These are phyloP conservation scores for Exophiala xenobiotica DNA, from an alignment of 2,329 filamentous ascomycete species.

Conservation along the genomic window DNA sequence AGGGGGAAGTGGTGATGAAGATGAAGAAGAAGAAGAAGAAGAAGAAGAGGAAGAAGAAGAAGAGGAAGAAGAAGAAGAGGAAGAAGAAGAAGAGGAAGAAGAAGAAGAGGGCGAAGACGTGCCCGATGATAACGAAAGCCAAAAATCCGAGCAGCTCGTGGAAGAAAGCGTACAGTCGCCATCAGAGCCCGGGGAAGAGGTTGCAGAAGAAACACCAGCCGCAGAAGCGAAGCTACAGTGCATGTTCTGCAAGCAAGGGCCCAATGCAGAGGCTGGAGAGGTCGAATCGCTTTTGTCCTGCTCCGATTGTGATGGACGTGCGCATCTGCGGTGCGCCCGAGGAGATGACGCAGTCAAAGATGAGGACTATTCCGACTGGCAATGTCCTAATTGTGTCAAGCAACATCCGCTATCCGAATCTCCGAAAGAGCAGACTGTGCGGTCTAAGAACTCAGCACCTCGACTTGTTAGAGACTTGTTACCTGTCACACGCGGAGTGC, in stretches of 20 bases:
- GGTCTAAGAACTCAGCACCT: conserved; percentile 59
- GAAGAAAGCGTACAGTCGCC: conserved; percentile 6
- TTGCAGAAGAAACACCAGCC: conserved; percentile 30
- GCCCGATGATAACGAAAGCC: conserved; percentile 37
- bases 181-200: conserved; percentile 9
- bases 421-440: conserved; percentile 41
- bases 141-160: not conserved
- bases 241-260: conserved; percentile 79
- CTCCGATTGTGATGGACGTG: conserved; percentile 75
- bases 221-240: conserved; percentile 24
- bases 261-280: conserved; percentile 69
- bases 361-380: conserved; percentile 30
- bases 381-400: conserved; percentile 36
- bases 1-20: not conserved
- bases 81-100: conserved; percentile 47
- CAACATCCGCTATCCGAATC: conserved; percentile 50
- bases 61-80: conserved; percentile 29
- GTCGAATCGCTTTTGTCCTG: conserved; percentile 75
- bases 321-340: conserved; percentile 86
- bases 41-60: conserved; percentile 15
- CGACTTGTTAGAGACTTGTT: conserved; percentile 70
- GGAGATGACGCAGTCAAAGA: conserved; percentile 63
- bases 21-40: conserved; percentile 19
- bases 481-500: conserved; percentile 63
- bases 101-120: conserved; percentile 39